phyloP scores from a whole-genome alignment of 2,329 filamentous ascomycete genomes.

The Colletotrichum sp. region DNA sequence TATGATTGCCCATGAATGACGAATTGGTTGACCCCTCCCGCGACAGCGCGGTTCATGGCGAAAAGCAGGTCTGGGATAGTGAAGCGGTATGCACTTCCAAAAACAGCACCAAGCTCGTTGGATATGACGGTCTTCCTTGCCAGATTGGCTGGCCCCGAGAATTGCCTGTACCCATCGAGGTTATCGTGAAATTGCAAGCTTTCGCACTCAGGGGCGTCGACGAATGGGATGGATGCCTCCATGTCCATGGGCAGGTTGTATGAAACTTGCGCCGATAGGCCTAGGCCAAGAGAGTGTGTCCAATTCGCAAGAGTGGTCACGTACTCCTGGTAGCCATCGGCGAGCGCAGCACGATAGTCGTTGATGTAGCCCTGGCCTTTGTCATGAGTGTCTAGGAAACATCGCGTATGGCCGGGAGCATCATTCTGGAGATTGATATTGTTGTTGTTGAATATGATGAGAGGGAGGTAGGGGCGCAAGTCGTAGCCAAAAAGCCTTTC shows the following conservation, averaged over 20 bases:
- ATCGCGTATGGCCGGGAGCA: not conserved
- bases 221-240: conserved; percentile 37
- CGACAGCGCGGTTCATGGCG: conserved; percentile 41
- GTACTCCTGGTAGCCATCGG: conserved; percentile 2
- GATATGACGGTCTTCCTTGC: conserved; percentile 43
- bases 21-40: conserved; percentile 46
- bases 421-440: not conserved
- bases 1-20: conserved; percentile 50
- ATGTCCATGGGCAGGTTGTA: conserved; percentile 50
- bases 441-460: conserved; percentile 29
- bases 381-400: not conserved
- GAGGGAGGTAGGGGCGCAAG: conserved; percentile 35
- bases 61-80: conserved; percentile 33
- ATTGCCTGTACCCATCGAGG: conserved; percentile 46
- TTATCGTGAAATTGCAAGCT: conserved; percentile 37
- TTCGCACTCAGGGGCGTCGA: conserved; percentile 46
- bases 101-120: conserved; percentile 38
- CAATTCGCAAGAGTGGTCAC: not conserved
- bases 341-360: not conserved
- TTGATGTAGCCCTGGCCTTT: not conserved
- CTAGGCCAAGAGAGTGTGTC: conserved; percentile 29
- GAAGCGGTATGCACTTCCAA: not conserved
- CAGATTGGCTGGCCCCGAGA: conserved; percentile 41
- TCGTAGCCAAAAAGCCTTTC: conserved; percentile 34
- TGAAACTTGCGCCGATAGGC: conserved; percentile 41